Evolutionary conservation across 192 early-diverging fungal species (phyloP), one percentile per base, ranked within the genome.

Genomic region (Gaertneriomyces sp.): DNA sequence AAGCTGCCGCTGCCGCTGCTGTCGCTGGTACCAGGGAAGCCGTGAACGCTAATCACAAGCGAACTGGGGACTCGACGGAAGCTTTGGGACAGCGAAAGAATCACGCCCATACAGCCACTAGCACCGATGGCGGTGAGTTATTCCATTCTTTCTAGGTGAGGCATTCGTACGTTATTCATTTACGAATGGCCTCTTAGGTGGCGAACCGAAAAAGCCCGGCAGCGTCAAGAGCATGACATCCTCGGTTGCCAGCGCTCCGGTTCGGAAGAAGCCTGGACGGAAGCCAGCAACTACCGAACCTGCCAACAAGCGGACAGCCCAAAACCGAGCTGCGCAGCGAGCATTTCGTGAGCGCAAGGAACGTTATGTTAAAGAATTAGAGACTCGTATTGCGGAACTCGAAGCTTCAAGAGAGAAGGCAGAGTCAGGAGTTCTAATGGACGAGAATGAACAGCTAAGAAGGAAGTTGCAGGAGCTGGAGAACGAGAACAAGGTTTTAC

Each of bases 271-370:
- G 64, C 74, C 70, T 6, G 77, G 77, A 6, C 67, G 79, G 39
- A 79, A 79, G 57, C 74, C 71, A 20, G 64, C 70, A 11, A 50
- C 68, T 5, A 74, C 72, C 5, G 79, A 68, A 46, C 79, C 79
- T 5, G 44, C 76, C 5, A 74, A 73, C 59, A 77, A 81, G 45
- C 60, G 78, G 14, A 71, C 72, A 2, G 76, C 76, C 4, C 77
- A 78, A 55, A 80, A 81, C 60, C 63, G 79, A 17, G 77, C 74
- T 14, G 74, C 77, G 2, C 76, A 76, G 42, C 47, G 74, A 5
- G 77, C 77, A 7, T 79, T 74, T 53, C 44, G 75, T 3, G 79
- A 81, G 57, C 64, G 79, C 20, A 80, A 79, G 55, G 74, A 78
- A 54, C 59, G 67, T 19, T 80, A 78, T 52, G 65, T 78, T 33